A percentile compares a stretch with the other conserved stretches of the same genome.
Conservation (phyloP, 192 early-diverging fungal species). For the Dissophora ornata region DNA sequence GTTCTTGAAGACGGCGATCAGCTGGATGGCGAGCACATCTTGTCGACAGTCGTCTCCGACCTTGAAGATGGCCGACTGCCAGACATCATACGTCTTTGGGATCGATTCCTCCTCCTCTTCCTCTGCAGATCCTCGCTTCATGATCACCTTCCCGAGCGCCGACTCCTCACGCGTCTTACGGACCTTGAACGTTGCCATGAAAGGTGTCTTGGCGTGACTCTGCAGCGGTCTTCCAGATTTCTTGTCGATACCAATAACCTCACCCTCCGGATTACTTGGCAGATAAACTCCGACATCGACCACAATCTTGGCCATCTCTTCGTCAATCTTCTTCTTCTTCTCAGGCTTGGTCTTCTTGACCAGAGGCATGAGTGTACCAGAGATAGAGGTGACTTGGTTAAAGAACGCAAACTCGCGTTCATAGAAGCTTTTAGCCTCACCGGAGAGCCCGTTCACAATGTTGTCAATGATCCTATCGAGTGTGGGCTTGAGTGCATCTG, state of each 20-base stretch:
- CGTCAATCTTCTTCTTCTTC: slow-evolving; percentile 99
- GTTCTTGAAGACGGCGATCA: slow-evolving; percentile 97
- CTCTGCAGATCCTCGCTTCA: slow-evolving; percentile 32
- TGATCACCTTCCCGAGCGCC: slow-evolving; percentile 62
- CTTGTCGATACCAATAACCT: slow-evolving; percentile 94
- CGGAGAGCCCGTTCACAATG: slow-evolving; percentile 83
- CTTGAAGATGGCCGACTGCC: slow-evolving; percentile 97
- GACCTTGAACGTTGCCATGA: slow-evolving; percentile 98
- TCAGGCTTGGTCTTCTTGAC: slow-evolving; percentile 91
- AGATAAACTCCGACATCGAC: slow-evolving; percentile 97
- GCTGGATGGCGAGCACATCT: slow-evolving; percentile 96
- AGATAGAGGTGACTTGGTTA: slow-evolving; percentile 93
- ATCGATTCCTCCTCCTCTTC: slow-evolving; percentile 29
- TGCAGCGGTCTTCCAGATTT: slow-evolving; percentile 94
- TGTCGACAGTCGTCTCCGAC: slow-evolving; percentile 99
- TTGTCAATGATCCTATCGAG: slow-evolving; percentile 90
- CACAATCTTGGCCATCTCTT: slow-evolving; percentile 93
- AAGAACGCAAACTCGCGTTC: slow-evolving; percentile 98
- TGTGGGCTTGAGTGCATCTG: slow-evolving; percentile 89
- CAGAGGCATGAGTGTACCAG: slow-evolving; percentile 95
- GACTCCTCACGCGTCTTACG: slow-evolving; percentile 67
- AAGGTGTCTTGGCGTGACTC: slow-evolving; percentile 98
- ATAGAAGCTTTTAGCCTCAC: slow-evolving; percentile 89
- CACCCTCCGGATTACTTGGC: slow-evolving; percentile 96
- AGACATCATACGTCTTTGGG: slow-evolving; percentile 62